Percentiles rank a stretch among this genome's conserved stretches.
These are phyloP conservation scores for Jatropha multifida DNA, from an alignment of 441 rosid genomes.

Conservation along the genomic window DNA sequence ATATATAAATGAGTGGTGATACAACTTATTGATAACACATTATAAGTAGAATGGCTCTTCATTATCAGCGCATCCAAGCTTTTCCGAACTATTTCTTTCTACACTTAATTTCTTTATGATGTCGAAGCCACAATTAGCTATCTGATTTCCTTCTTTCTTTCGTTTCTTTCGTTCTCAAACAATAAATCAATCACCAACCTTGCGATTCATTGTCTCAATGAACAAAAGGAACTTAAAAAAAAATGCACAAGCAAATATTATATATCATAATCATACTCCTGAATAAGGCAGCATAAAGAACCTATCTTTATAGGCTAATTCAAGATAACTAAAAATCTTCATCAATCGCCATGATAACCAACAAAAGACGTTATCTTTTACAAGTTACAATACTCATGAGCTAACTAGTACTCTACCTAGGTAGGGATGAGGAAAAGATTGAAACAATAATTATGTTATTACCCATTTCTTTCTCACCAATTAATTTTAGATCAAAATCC, in stretches of 20 bases:
- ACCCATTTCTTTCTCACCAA: conserved; percentile 4
- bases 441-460: background rate
- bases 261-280: background rate
- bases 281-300: background rate
- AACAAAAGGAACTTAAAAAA: background rate
- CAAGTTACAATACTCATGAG: background rate
- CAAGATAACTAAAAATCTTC: background rate
- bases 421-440: background rate
- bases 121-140: too few relatives aligned
- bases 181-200: background rate
- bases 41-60: too few relatives aligned
- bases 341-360: background rate
- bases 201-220: too few relatives aligned
- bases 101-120: too few relatives aligned
- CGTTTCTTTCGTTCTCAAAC: too few relatives aligned
- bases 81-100: too few relatives aligned
- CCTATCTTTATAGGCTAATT: background rate
- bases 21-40: too few relatives aligned
- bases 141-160: too few relatives aligned
- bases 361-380: background rate
- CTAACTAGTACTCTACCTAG: background rate
- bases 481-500: conserved; percentile 21
- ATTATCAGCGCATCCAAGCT: too few relatives aligned
- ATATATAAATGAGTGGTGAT: too few relatives aligned
- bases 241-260: background rate